Conservation (phyloP, 1,139 yeast species). For the Suhomyces coccinellae region DNA sequence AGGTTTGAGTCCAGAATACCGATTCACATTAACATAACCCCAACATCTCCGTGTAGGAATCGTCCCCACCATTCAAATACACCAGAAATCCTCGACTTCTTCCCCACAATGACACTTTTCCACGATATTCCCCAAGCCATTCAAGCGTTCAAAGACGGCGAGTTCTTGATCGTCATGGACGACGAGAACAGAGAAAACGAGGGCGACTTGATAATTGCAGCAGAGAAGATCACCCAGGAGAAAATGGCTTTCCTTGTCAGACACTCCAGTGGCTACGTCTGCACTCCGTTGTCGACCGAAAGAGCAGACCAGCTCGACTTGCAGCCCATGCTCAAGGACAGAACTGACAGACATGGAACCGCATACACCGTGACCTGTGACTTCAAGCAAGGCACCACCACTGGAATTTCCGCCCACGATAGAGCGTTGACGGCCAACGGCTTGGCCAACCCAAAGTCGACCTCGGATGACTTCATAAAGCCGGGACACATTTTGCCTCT, state of each 20-base stretch:
- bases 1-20: background rate
- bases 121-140: conserved; percentile 57
- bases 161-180: conserved; percentile 91
- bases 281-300: conserved; percentile 80
- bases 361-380: conserved; percentile 96
- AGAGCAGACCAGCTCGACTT: conserved; percentile 79
- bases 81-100: background rate
- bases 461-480: conserved; percentile 68
- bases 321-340: conserved; percentile 69
- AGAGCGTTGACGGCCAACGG: conserved; percentile 78
- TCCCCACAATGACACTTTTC: conserved; percentile 6
- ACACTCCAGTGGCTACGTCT: conserved; percentile 87
- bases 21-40: too few species aligned
- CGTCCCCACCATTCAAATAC: background rate
- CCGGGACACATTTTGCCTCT: conserved; percentile 96
- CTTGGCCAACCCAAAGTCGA: conserved; percentile 61
- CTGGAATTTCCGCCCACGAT: conserved; percentile 95
- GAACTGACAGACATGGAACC: conserved; percentile 89
- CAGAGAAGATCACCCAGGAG: conserved; percentile 72
- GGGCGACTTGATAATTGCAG: conserved; percentile 94
- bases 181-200: conserved; percentile 96
- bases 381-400: conserved; percentile 82
- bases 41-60: background rate
- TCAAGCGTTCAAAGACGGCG: conserved; percentile 80
- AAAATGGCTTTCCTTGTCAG: conserved; percentile 95